Conservation (phyloP, 306 rosid genomes). For the Echinosophora koreensis region DNA sequence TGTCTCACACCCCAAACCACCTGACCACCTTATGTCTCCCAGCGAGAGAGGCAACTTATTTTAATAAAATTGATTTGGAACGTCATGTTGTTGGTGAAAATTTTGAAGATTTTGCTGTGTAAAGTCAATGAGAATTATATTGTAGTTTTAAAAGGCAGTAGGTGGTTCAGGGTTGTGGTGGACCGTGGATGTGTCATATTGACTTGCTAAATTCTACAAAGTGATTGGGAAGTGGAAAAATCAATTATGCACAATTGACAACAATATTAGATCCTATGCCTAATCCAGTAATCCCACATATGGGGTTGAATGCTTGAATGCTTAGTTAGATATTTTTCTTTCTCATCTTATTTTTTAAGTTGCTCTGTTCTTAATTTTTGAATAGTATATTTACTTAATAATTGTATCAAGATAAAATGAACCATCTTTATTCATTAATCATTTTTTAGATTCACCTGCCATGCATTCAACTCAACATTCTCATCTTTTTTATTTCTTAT, state of each 20-base stretch:
- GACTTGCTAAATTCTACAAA: background rate
- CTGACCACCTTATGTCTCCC: too few species aligned
- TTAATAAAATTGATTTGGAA: background rate
- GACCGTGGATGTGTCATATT: background rate
- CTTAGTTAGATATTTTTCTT: background rate
- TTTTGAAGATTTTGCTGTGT: conserved; percentile 9
- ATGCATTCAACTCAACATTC: background rate
- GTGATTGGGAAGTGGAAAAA: background rate
- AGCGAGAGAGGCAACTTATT: too few species aligned
- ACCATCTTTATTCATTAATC: background rate
- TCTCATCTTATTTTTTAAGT: background rate
- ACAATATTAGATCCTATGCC: too few species aligned
- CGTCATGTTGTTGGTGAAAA: background rate
- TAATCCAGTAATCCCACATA: background rate
- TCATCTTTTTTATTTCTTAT: background rate
- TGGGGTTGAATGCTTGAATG: background rate
- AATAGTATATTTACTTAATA: background rate
- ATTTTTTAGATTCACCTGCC: background rate
- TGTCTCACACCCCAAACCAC: too few species aligned
- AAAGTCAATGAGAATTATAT: background rate
- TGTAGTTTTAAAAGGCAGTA: background rate
- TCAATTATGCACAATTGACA: background rate
- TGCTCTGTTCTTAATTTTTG: background rate
- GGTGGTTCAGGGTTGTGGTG: background rate
- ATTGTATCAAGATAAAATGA: conserved; percentile 1